Evolutionary conservation across 345 rosid genomes (phyloP), one percentile per base, ranked within the genome.

Genomic region (Fremontodendron californicum): DNA sequence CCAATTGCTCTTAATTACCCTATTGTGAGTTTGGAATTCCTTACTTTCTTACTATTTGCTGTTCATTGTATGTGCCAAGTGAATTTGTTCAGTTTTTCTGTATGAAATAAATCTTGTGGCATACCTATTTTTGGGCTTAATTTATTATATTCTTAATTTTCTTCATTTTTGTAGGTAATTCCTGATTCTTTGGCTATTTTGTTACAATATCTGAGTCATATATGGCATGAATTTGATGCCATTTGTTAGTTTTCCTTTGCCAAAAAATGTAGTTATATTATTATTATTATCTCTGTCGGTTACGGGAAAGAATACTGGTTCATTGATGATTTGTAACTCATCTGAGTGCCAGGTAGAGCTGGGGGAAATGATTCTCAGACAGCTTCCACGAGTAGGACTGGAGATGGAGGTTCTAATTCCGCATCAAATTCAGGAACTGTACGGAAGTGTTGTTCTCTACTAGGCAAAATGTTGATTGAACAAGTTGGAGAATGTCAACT

Each of bases 121-220:
- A 55, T 72, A 4, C 39, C 49, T 74, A 15, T n/a, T 29, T 75
- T 51, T 23, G 71, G 23, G 78, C 51, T 63, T 35, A 7, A 49
- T 68, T 78, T 77, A 71, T 48, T 63, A 49, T 12, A 42, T 67
- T 58, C 3, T 75, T 18, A 37, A 46, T 65, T 52, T 45, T 78
- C 25, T 74, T 55, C 43, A 27, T 80, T 54, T 23, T 75, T 86
- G 70, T 76, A 89, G 95, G 90, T 91, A 10, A 83, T 89, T 74
- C 87, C 89, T 54, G 92, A 91, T 82, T 83, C 95, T 49, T 80
- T 91, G 77, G 85, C 90, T 60, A 91, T 93, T 52, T 82, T 89
- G 85, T 79, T 88, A 33, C 93, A 87, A 66, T 89, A 85, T 79
- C 81, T 91, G 60, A 80, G 75, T 85, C 84, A 81, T 58, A 57